Conservation (phyloP, 495 filamentous ascomycete species). For the Pseudevernia furfuracea region DNA sequence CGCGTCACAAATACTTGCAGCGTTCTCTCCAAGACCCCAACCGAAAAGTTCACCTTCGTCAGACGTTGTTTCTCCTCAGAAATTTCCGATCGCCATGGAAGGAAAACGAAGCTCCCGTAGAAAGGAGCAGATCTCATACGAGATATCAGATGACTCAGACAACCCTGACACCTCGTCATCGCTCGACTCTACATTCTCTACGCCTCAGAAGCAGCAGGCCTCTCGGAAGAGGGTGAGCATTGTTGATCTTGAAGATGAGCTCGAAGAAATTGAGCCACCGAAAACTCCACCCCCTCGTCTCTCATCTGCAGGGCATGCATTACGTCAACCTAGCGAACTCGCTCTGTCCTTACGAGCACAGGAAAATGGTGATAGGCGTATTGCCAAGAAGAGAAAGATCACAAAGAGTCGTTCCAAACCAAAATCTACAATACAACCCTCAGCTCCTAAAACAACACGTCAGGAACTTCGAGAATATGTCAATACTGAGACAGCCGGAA, state of each 20-base stretch:
- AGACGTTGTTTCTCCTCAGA: not conserved
- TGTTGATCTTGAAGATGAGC: conserved; percentile 18
- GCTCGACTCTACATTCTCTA: conserved; percentile 22
- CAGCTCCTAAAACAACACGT: conserved; percentile 31
- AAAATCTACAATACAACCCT: conserved; percentile 1
- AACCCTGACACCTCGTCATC: conserved; percentile 4
- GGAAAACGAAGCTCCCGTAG: conserved; percentile 12
- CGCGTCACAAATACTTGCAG: conserved; percentile 19
- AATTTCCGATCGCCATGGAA: conserved; percentile 14
- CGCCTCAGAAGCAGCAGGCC: conserved; percentile 23
- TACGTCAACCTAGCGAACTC: conserved; percentile 24
- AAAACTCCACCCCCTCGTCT: conserved; percentile 18
- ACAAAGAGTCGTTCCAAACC: conserved; percentile 6
- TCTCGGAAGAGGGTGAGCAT: conserved; percentile 6
- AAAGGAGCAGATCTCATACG: conserved; percentile 23
- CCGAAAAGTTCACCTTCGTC: conserved; percentile 2
- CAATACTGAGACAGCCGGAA: conserved; percentile 37
- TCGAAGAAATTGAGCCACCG: conserved; percentile 15
- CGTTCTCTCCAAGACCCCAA: conserved; percentile 19
- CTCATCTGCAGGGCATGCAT: conserved; percentile 24
- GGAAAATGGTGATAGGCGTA: conserved; percentile 24
- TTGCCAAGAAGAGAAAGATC: conserved; percentile 11
- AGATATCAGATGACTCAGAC: conserved; percentile 25
- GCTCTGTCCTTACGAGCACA: conserved; percentile 20
- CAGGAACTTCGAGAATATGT: conserved; percentile 41